phyloP scores from a whole-genome alignment of 352 stramenopile genomes.

The Phytophthora pini region DNA sequence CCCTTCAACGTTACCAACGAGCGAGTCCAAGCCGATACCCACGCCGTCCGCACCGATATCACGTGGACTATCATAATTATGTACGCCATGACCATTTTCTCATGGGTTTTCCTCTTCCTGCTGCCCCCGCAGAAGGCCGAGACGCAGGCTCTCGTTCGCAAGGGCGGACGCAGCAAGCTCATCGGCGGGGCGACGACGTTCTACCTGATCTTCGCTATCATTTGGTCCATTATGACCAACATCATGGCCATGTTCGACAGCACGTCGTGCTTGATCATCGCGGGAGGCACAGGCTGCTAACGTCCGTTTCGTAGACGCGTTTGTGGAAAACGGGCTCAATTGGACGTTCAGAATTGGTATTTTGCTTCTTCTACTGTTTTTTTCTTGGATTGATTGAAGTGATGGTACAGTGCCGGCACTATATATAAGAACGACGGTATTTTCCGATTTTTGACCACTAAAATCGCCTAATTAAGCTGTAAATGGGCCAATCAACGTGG shows the following conservation, averaged over 20 bases:
- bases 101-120: constrained; percentile 42
- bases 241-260: constrained; percentile 47
- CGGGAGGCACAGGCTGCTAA: constrained; percentile 39
- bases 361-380: not conserved
- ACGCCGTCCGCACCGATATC: constrained; percentile 24
- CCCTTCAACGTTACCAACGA: constrained; percentile 34
- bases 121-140: constrained; percentile 46
- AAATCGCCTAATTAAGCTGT: too few species aligned
- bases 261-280: constrained; percentile 44
- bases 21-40: constrained; percentile 26
- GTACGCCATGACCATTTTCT: constrained; percentile 42
- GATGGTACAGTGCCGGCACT: not conserved
- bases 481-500: too few species aligned
- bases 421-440: too few species aligned
- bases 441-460: too few species aligned
- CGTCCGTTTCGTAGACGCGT: not conserved
- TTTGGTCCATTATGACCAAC: constrained; percentile 44
- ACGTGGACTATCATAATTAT: constrained; percentile 39
- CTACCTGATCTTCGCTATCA: constrained; percentile 35
- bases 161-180: constrained; percentile 31
- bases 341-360: not conserved
- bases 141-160: constrained; percentile 40
- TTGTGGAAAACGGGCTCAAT: not conserved
- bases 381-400: not conserved
- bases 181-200: constrained; percentile 35